phyloP scores from a whole-genome alignment of 495 filamentous ascomycete genomes.

The Penicillium chermesinum region DNA sequence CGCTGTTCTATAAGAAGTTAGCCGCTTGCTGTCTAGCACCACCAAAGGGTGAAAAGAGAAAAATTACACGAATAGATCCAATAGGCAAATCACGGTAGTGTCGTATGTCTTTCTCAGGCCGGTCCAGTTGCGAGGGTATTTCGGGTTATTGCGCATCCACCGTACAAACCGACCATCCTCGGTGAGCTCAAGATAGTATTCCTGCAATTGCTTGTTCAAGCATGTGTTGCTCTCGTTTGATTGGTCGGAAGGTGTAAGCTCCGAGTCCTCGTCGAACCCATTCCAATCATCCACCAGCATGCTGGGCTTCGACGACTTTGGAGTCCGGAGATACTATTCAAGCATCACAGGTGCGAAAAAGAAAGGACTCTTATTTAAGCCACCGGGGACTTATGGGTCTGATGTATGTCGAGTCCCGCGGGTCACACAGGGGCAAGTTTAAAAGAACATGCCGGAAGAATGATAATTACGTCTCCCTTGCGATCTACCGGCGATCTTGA shows the following conservation, averaged over 20 bases:
- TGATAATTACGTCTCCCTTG: conserved; percentile 2
- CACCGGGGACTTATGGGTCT: background rate
- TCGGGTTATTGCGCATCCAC: conserved; percentile 31
- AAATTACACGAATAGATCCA: conserved; percentile 41
- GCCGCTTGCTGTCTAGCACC: background rate
- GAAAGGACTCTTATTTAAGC: no score
- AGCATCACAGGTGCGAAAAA: no score
- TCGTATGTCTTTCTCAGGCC: conserved; percentile 31
- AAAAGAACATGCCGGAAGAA: conserved; percentile 1
- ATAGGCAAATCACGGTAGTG: conserved; percentile 28
- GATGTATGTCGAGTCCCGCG: background rate
- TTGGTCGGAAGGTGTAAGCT: conserved; percentile 3
- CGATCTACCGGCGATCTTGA: background rate
- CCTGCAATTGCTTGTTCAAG: conserved; percentile 12
- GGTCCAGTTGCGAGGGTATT: conserved; percentile 41
- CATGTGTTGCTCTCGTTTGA: conserved; percentile 16
- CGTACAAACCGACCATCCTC: conserved; percentile 33
- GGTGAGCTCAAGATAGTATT: conserved; percentile 28
- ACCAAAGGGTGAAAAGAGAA: background rate
- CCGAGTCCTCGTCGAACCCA: conserved; percentile 13
- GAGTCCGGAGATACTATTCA: no score
- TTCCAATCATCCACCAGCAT: background rate
- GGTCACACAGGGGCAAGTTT: background rate
- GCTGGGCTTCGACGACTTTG: background rate
- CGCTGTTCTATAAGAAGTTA: conserved; percentile 26